phyloP scores from a whole-genome alignment of 345 rosid genomes.

The Pistacia integerrima region DNA sequence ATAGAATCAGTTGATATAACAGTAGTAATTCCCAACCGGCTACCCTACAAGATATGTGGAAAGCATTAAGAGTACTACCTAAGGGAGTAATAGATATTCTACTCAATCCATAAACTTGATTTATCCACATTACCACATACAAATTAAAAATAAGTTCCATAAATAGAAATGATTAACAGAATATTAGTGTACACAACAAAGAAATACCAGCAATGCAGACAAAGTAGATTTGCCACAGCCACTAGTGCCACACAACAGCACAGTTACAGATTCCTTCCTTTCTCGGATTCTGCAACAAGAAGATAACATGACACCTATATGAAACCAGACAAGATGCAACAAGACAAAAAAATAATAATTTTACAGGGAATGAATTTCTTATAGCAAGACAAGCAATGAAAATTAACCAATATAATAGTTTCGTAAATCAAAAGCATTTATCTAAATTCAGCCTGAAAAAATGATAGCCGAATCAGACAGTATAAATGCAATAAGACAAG shows the following conservation, averaged over 20 bases:
- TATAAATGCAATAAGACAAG: background rate
- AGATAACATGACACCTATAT: slow-evolving; percentile 14
- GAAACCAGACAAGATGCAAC: background rate
- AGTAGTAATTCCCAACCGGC: slow-evolving; percentile 90
- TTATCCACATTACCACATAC: background rate
- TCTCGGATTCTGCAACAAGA: slow-evolving; percentile 84
- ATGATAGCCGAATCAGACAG: background rate
- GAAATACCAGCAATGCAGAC: slow-evolving; percentile 93
- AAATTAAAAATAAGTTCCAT: background rate
- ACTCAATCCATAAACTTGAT: background rate
- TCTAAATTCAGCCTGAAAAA: background rate
- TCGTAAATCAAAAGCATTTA: background rate
- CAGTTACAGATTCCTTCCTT: slow-evolving; percentile 95
- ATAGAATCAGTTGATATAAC: slow-evolving; percentile 96
- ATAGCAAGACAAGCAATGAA: background rate
- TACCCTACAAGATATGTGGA: slow-evolving; percentile 43
- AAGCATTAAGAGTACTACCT: background rate
- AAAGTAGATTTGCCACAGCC: slow-evolving; percentile 99
- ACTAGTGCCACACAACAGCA: slow-evolving; percentile 97
- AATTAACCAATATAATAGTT: background rate
- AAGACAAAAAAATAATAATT: background rate
- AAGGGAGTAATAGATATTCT: background rate
- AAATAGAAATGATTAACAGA: slow-evolving; percentile 4
- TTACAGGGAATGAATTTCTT: background rate
- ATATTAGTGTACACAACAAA: slow-evolving; percentile 21